Base-by-base conservation (phyloP, 306 rosid genomes). In the Lathyrus aphaca region DNA sequence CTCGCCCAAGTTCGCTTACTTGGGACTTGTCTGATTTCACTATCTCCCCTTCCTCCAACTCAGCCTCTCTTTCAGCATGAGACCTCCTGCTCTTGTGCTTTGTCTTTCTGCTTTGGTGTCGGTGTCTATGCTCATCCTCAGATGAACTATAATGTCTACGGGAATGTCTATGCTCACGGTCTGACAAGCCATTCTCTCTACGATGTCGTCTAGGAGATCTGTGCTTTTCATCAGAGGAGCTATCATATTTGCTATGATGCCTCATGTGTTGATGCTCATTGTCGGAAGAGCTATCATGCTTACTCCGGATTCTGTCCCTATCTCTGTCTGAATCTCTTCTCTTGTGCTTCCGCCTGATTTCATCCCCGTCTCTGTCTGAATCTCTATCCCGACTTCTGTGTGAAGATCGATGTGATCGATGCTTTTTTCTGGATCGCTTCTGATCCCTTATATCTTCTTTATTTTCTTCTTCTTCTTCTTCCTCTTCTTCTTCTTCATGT, bases 11-110 rank as follows among this genome's bases (percentile, higher is more conserved):
- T 67, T 79, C 83, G 35, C 72, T 80, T 18, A 19, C 77, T 66
- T 56, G 73, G 9, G 88, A 81, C 73, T 71, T 82, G 12, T 87
- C 82, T 12, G 79, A 77, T 65, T 75, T 88, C 50, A 81, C 46
- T 37, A 91, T 85, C 84, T 91, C 93, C 29, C 94, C 91, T 37
- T 90, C 90, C 75, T 91, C 97, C 29, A 81, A 35, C 5, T 85
- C 90, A 23, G 62, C 66, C 35, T 78, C 84, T 71, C 79, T 81
- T 54, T 70, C 73, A 10, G 72, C 69, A 11, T 42, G 53, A 23
- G 76, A 74, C 53, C 76, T 79, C 53, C 76, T 79, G 43, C 75
- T 87, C 67, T 75, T 63, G 3, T 42, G 79, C 77, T 65, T 83
- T 19, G 11, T 39, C 9, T 68, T 46, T 73, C 77, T 85, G 64